A percentile compares a stretch with the other conserved stretches of the same genome.
Conservation (phyloP, 495 filamentous ascomycete genomes). For the Clohesyomyces aquaticus region DNA sequence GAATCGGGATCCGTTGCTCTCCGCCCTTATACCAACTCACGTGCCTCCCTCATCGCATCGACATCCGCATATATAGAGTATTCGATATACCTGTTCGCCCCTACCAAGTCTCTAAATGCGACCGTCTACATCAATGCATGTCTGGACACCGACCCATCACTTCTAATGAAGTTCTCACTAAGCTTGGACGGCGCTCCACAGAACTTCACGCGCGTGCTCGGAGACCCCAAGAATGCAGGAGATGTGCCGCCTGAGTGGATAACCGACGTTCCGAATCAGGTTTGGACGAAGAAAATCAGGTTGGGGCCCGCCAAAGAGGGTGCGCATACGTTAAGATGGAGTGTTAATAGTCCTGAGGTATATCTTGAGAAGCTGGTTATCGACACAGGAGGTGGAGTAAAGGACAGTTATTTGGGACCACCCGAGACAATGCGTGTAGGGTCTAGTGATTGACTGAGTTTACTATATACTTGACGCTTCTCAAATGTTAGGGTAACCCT, state of each 20-base stretch:
- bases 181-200: conserved; percentile 19
- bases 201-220: conserved; percentile 24
- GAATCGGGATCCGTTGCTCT: conserved; percentile 19
- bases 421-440: conserved; percentile 24
- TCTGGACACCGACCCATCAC: conserved; percentile 25
- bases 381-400: conserved; percentile 28
- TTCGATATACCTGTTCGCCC: conserved; percentile 22
- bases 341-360: conserved; percentile 16
- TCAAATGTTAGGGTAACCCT: too few species aligned
- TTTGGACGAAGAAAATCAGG: conserved; percentile 24
- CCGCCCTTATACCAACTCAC: conserved; percentile 15
- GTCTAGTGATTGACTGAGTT: too few species aligned
- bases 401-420: conserved; percentile 32
- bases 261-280: conserved; percentile 15
- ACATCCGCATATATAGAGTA: conserved; percentile 25
- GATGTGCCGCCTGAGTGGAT: conserved; percentile 31
- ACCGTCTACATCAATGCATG: conserved; percentile 29
- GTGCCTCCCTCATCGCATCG: neutral
- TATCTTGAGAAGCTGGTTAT: conserved; percentile 31
- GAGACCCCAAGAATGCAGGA: conserved; percentile 24
- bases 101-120: conserved; percentile 11
- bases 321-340: conserved; percentile 21
- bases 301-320: conserved; percentile 14
- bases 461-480: too few species aligned
- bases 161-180: conserved; percentile 26